A percentile compares a stretch with the other conserved stretches of the same genome.
Conservation (phyloP, 176 grass and related monocot genomes). For the Pontederia paniculata region DNA sequence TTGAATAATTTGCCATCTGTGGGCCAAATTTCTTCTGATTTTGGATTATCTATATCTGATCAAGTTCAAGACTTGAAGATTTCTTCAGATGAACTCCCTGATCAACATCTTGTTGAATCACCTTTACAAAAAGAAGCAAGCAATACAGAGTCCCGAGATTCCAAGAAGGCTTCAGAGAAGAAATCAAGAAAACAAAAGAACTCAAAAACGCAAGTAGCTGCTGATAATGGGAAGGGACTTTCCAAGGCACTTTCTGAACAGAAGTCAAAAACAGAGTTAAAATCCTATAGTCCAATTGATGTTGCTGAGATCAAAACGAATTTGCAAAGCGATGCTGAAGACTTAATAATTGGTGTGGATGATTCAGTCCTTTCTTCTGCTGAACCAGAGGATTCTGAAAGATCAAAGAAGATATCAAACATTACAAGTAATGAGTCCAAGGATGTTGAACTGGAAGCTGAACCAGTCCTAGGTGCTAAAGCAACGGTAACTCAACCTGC, state of each 20-base stretch:
- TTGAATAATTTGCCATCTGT: constrained; percentile 7
- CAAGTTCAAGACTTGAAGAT: constrained; percentile 31
- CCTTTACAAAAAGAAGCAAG: constrained; percentile 25
- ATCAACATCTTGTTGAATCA: constrained; percentile 8
- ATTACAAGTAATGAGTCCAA: constrained; percentile 34
- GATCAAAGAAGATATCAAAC: constrained; percentile 20
- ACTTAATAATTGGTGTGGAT: constrained; percentile 14
- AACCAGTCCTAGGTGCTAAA: constrained; percentile 27
- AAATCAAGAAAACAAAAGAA: constrained; percentile 87
- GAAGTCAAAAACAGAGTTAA: constrained; percentile 27
- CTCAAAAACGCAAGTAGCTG: constrained; percentile 30
- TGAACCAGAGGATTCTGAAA: constrained; percentile 16
- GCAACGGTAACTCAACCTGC: constrained; percentile 4
- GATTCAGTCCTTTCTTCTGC: constrained; percentile 10
- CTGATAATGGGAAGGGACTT: constrained; percentile 42
- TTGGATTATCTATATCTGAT: constrained; percentile 24
- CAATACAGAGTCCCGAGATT: constrained; percentile 37
- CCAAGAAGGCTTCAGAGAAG: constrained; percentile 74
- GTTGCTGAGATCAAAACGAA: constrained; percentile 34
- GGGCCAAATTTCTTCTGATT: constrained; percentile 13
- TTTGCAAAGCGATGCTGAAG: constrained; percentile 32
- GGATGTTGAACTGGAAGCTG: constrained; percentile 24
- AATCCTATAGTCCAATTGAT: constrained; percentile 31
- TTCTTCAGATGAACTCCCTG: constrained; percentile 21
- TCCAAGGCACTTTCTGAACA: constrained; percentile 32